A percentile compares a stretch with the other conserved stretches of the same genome.
Evolutionary conservation across 2,329 filamentous ascomycete genomes (phyloP).

Genomic region (Colletotrichum euphorbiae): DNA sequence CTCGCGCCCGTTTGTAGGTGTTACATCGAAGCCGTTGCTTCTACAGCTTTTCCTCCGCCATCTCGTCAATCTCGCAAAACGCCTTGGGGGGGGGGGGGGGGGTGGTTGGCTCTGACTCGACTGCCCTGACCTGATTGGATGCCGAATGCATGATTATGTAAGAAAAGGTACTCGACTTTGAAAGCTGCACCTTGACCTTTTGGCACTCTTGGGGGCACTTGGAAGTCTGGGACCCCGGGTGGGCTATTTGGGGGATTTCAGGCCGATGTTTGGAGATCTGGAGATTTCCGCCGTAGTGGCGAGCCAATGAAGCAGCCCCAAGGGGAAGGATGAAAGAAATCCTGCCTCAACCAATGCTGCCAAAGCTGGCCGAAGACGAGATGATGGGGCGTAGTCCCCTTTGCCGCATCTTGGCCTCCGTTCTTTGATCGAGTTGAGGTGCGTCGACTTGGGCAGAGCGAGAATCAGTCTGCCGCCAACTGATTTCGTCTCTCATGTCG

Average conservation of each 20-base stretch:
- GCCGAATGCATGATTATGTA: slow-evolving; percentile 8
- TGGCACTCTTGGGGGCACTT: not conserved
- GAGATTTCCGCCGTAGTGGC: slow-evolving; percentile 25
- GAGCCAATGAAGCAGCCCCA: slow-evolving; percentile 16
- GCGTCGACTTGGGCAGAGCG: not conserved
- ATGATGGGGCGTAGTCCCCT: slow-evolving; percentile 32
- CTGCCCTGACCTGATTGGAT: no score
- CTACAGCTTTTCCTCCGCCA: slow-evolving; percentile 48
- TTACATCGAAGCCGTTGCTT: not conserved
- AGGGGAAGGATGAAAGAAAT: slow-evolving; percentile 7
- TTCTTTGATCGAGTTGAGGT: not conserved
- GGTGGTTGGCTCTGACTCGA: no score
- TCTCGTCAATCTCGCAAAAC: slow-evolving; percentile 83
- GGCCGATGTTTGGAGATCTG: slow-evolving; percentile 19
- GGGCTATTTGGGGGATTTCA: slow-evolving; percentile 16
- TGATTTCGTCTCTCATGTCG: no score
- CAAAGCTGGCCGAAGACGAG: slow-evolving; percentile 35
- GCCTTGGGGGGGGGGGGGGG: no score
- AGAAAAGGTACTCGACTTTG: not conserved
- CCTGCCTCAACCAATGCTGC: slow-evolving; percentile 22
- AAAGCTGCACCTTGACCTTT: not conserved
- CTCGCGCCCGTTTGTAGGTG: not conserved
- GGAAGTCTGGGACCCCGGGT: not conserved
- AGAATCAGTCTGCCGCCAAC: no score
- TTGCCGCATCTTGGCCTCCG: not conserved